Evolutionary conservation across 2,329 filamentous ascomycete species (phyloP), one percentile per base, ranked within the genome.

Genomic region (Phaeophleospora eucalypticola): DNA sequence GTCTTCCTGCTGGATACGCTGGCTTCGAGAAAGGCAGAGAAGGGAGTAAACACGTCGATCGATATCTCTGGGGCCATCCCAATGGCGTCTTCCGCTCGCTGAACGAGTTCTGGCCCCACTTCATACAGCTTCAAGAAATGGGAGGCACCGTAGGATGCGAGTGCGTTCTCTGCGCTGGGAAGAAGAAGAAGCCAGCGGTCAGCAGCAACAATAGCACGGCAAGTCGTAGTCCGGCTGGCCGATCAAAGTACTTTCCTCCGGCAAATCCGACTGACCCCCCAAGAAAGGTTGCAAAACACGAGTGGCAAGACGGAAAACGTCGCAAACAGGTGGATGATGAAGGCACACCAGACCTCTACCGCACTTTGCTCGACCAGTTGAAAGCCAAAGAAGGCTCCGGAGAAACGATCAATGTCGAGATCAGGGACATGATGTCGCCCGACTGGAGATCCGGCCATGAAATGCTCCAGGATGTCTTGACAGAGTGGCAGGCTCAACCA

Each of bases 51-150:
- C 61, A 78, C 60, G 57, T 72, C 7, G 80, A 82, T 58, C 71
- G 73, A 41, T 81, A 77, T 45, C 64, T 83, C 0, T 82, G 71
- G 45, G 81, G 81, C 0, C 79, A 83, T 58, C 78, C 77, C 0
- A 62, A 64, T 6, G 71, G 72, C 6, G 65, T 66, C 39, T 83
- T 77, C 46, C 72, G 79, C 37, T 83, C 80, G 0, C 70, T 74
- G 0, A 70, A 71, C 16, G 65, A 73, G 3, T 81, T 81, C 53
- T 78, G 72, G 40, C 73, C 74, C 0, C 81, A 84, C 49, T 82
- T 83, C 58, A 65, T 71, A 41, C 71, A 74, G 59, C 58, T 83
- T 18, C 80, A 82, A 73, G 69, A 72, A 12, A 68, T 55, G 2
- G 69, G 68, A 0, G 61, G 63, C 35, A 62, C 58, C 4, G 63